Percentiles rank a stretch among this genome's conserved stretches.
Evolutionary conservation across 345 rosid genomes (phyloP).

Genomic region (Eucalyptus marginata): DNA sequence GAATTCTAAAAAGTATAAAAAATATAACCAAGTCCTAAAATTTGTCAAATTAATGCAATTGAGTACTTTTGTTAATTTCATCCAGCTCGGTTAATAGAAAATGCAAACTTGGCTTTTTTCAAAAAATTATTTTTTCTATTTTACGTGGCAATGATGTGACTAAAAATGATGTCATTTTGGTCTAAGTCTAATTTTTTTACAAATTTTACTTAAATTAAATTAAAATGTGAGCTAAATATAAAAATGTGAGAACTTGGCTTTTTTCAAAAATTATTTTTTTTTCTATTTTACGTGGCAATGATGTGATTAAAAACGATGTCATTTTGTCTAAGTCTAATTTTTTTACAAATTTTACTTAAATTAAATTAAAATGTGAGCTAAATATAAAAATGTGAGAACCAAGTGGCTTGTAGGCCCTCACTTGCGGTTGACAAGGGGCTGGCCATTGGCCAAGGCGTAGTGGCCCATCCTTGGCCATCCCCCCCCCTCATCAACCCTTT

Average conservation of each 20-base stretch:
- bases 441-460: neutral
- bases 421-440: accelerated
- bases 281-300: neutral
- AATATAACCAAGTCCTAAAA: no score
- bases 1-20: no score
- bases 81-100: neutral
- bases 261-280: no score
- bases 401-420: neutral
- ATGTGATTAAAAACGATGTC: neutral
- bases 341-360: no score
- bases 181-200: no score
- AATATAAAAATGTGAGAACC: neutral
- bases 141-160: neutral
- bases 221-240: neutral
- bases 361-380: neutral
- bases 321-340: no score
- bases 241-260: no score
- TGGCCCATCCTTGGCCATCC: neutral
- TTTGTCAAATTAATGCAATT: neutral
- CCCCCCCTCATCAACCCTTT: neutral
- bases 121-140: neutral
- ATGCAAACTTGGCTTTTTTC: neutral
- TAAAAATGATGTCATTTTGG: neutral
- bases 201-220: no score
- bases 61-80: neutral